Base-by-base conservation (phyloP, 2,329 filamentous ascomycete species). In the Diaporthe ampelina region DNA sequence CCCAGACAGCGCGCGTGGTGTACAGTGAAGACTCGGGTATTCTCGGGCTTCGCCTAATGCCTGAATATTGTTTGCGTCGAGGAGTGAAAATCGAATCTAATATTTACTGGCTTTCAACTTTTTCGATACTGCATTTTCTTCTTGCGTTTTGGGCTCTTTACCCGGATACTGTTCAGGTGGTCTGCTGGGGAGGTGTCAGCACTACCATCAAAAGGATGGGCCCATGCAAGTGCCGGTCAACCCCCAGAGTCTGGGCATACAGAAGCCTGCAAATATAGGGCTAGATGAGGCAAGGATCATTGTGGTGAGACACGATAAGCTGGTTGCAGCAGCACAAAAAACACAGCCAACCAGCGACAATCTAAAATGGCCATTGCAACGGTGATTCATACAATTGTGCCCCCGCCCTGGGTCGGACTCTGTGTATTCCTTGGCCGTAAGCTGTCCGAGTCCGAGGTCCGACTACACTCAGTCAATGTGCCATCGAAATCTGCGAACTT, bases 331-430 rank as follows among this genome's bases (percentile, higher is more conserved):
- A 37, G 29, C 37, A 37, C 45, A 15, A 11, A n/a, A 37, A 37
- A 11, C 21, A 67, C 13, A 52, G 29, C 63, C 63, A 52, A 67
- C 32, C 45, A 67, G 32, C 15, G 32, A 37, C 37, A 8, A n/a
- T 15, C 45, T 37, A 52, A 24, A 10, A 26, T 15, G n/a, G 10
- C 45, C 32, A 35, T 52, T 68, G 32, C 19, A 54, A 68, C 63
- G 63, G 48, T 68, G 45, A 68, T 68, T 68, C 45, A 68, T 54
- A 52, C 32, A 54, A 48, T 48, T 65, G 40, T 26, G 21, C 15
- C 48, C 37, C 17, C 21, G 37, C 35, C 32, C 35, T 54, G 52
- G 48, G 15, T 65, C 32, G 32, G 35, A 43, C 15, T 43, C 1
- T 43, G 40, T 43, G 13, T 17, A 5, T 4, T 43, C 15, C 40